Conservation (phyloP, 2,329 filamentous ascomycete species). For the Neonectria coccinea region DNA sequence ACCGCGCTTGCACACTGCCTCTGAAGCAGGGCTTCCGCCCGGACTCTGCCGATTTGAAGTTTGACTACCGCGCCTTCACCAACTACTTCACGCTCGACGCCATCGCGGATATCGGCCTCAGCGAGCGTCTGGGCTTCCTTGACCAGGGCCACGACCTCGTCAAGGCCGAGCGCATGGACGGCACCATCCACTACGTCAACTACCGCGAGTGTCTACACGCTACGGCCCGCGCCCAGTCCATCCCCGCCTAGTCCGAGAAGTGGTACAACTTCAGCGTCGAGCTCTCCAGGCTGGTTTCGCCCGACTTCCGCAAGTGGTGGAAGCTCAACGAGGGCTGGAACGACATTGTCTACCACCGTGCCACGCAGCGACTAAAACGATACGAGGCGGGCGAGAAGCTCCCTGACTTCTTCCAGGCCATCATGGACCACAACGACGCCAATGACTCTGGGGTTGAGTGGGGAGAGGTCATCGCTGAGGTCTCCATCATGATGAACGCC, state of each 20-base stretch:
- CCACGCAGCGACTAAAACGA: constrained; percentile 46
- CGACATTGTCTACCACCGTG: constrained; percentile 54
- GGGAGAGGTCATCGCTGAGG: constrained; percentile 69
- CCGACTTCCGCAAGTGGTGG: constrained; percentile 48
- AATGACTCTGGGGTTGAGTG: constrained; percentile 58
- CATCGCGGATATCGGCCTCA: constrained; percentile 67
- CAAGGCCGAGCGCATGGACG: constrained; percentile 58
- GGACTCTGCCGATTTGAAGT: constrained; percentile 54
- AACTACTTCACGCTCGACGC: constrained; percentile 69
- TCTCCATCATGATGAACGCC: constrained; percentile 64
- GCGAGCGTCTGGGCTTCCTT: constrained; percentile 63
- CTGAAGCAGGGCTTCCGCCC: constrained; percentile 47
- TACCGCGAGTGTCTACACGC: constrained; percentile 64
- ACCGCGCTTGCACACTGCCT: constrained; percentile 55
- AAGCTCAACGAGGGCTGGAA: constrained; percentile 54
- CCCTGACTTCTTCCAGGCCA: constrained; percentile 67
- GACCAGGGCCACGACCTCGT: constrained; percentile 61
- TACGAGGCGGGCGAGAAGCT: constrained; percentile 61
- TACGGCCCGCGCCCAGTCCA: constrained; percentile 62
- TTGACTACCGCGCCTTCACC: constrained; percentile 63
- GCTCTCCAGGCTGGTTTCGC: constrained; percentile 59
- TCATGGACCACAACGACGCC: constrained; percentile 63
- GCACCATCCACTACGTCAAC: constrained; percentile 57
- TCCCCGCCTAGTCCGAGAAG: constrained; percentile 62
- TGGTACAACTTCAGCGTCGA: constrained; percentile 63